Evolutionary conservation across 805 yeast genomes (phyloP).

Genomic region (Teunomyces atbi): DNA sequence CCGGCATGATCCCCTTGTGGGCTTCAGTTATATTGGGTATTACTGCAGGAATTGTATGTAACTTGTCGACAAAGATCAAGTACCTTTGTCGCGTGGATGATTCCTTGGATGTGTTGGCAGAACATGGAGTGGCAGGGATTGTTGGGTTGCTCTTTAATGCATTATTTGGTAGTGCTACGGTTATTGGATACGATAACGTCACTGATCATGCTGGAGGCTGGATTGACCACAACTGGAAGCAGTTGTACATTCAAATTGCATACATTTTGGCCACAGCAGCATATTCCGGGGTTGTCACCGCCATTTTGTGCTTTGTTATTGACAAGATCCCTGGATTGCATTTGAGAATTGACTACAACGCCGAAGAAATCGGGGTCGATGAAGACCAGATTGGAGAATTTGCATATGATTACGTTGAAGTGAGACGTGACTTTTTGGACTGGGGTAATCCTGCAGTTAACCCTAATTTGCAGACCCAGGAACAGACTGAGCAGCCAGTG

Average conservation of each 20-base stretch:
- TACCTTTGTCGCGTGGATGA: slow-evolving; percentile 82
- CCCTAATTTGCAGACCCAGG: slow-evolving; percentile 1
- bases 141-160: slow-evolving; percentile 89
- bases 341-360: slow-evolving; percentile 78
- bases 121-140: slow-evolving; percentile 96
- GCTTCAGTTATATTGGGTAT: slow-evolving; percentile 86
- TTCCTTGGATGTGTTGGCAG: slow-evolving; percentile 93
- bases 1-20: slow-evolving; percentile 89
- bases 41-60: slow-evolving; percentile 79
- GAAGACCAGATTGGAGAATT: slow-evolving; percentile 98
- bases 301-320: slow-evolving; percentile 68
- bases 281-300: slow-evolving; percentile 74
- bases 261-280: slow-evolving; percentile 73
- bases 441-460: slow-evolving; percentile 37
- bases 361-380: slow-evolving; percentile 87
- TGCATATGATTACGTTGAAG: slow-evolving; percentile 98
- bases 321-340: slow-evolving; percentile 79
- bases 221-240: slow-evolving; percentile 87
- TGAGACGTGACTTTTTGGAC: slow-evolving; percentile 82
- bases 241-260: slow-evolving; percentile 86
- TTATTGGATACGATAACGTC: slow-evolving; percentile 85
- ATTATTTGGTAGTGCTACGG: slow-evolving; percentile 81
- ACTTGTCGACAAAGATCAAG: slow-evolving; percentile 85
- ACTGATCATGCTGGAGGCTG: slow-evolving; percentile 90
- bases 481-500: not conserved